These are phyloP conservation scores for Gastrolobium villosum DNA, from an alignment of 306 rosid species.

Conservation along the genomic window DNA sequence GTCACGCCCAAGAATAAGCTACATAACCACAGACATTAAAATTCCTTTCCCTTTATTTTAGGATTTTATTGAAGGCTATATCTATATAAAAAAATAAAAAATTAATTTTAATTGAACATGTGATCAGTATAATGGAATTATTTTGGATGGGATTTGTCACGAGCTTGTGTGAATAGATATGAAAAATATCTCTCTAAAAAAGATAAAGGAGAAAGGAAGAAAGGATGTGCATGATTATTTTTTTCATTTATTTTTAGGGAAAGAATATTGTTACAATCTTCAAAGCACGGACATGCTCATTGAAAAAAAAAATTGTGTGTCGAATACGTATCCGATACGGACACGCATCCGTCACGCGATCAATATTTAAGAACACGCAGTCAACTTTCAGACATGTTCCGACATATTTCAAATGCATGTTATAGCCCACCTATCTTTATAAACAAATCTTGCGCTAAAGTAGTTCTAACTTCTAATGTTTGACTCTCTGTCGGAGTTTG, in stretches of 20 bases:
- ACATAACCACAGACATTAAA: neutral
- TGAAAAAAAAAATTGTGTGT: no score
- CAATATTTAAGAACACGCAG: no score
- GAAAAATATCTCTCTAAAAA: neutral
- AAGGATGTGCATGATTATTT: no score
- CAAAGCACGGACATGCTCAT: no score
- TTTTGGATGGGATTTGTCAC: slow-evolving; percentile 20
- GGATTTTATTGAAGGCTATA: neutral
- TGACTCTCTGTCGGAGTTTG: slow-evolving; percentile 30
- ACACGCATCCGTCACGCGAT: no score
- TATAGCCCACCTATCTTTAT: neutral
- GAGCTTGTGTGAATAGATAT: neutral
- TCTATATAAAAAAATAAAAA: no score
- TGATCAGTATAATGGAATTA: slow-evolving; percentile 26
- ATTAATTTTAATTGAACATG: slow-evolving; percentile 33
- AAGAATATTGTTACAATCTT: no score
- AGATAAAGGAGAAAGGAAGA: no score
- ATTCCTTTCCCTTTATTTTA: neutral
- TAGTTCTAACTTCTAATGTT: slow-evolving; percentile 30
- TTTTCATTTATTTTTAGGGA: no score
- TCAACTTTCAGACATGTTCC: no score
- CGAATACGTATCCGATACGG: no score
- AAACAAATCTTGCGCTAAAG: slow-evolving; percentile 28
- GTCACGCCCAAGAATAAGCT: slow-evolving; percentile 14
- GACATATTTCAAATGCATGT: neutral